Base-by-base conservation (phyloP, 371 early-diverging fungal genomes). In the Apophysomyces variabilis region DNA sequence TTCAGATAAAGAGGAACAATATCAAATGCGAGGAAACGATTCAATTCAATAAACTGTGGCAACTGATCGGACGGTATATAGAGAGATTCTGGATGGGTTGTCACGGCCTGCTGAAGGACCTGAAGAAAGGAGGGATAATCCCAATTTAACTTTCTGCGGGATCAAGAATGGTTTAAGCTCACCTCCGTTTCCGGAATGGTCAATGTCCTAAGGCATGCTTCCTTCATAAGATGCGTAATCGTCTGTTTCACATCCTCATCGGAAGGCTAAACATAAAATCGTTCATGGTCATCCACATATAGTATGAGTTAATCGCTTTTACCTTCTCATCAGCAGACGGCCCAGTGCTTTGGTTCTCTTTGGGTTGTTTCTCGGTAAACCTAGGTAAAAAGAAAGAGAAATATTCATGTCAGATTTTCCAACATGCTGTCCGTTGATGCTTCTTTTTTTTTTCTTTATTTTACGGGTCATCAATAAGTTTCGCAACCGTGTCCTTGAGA, bases 181-280 rank as follows among this genome's bases (percentile, higher is more conserved):
- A 74, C 79, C 70, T 83, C 75, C 16, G 73, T 72, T 38, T 83
- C 80, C 32, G 77, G 73, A 43, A 83, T 63, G 8, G 81, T 76
- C 39, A 83, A 47, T 38, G 69, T 71, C 8, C 80, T 64, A 11
- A 32, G 60, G 44, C 63, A 69, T 11, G 74, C 77, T 46, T 60
- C 63, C 3, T 56, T 47, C 18, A 76, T 44, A 35, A 79, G 38
- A 16, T 64, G 21, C 11, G 32, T 21, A 50, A 50, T 21, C 7
- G 21, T 21, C 21, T 50, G n/a, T n/a, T 16, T 50, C 0, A 26
- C 7, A 11, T 50, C 54, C 4, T 21, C 21, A 26, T 26, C 32
- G 32, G 32, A 26, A n/a, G n/a, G 2, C 11, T 18, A n/a, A 50
- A 7, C 21, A 7, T 18, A 26, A 26, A 26, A 3, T 3, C 32